phyloP scores from a whole-genome alignment of 2,329 filamentous ascomycete genomes.

The Talaromyces sp. region DNA sequence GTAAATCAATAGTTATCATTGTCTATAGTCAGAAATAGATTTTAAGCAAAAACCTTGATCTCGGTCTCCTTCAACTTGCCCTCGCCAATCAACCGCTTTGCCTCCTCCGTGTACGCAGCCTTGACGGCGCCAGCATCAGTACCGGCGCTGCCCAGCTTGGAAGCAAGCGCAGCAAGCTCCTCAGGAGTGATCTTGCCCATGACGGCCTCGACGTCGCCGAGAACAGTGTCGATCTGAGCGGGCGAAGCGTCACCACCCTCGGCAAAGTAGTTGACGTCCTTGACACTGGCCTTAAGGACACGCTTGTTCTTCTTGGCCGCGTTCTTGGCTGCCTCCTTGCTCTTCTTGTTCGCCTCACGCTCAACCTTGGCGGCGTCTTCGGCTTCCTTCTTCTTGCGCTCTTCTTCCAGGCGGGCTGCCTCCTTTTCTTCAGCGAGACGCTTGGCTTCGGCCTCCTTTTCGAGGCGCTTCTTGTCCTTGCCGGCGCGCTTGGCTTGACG shows the following conservation, averaged over 20 bases:
- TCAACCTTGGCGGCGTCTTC: constrained; percentile 82
- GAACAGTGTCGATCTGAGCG: constrained; percentile 72
- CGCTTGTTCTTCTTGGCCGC: constrained; percentile 99
- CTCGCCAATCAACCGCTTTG: constrained; percentile 68
- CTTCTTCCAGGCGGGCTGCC: constrained; percentile 78
- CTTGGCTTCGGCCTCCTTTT: constrained; percentile 88
- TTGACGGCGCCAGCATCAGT: constrained; percentile 83
- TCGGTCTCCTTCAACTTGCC: constrained; percentile 86
- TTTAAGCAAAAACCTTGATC: constrained; percentile 52
- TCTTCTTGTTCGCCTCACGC: constrained; percentile 84
- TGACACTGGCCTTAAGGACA: constrained; percentile 86
- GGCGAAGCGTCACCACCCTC: constrained; percentile 65
- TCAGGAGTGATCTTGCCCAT: constrained; percentile 86
- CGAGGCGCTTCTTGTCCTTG: constrained; percentile 92
- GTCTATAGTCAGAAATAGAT: neutral
- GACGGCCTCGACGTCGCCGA: constrained; percentile 79
- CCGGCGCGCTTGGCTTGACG: constrained; percentile 81
- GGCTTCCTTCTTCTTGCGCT: constrained; percentile 71
- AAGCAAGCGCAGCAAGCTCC: constrained; percentile 78
- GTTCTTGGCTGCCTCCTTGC: constrained; percentile 97
- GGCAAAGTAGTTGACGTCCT: constrained; percentile 96
- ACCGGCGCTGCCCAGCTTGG: constrained; percentile 69
- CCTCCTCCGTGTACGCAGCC: constrained; percentile 71
- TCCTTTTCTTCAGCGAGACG: constrained; percentile 78
- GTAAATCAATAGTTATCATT: neutral